Evolutionary conservation across 768 basidiomycete species (phyloP).

Genomic region (Leucosporidium scottii): DNA sequence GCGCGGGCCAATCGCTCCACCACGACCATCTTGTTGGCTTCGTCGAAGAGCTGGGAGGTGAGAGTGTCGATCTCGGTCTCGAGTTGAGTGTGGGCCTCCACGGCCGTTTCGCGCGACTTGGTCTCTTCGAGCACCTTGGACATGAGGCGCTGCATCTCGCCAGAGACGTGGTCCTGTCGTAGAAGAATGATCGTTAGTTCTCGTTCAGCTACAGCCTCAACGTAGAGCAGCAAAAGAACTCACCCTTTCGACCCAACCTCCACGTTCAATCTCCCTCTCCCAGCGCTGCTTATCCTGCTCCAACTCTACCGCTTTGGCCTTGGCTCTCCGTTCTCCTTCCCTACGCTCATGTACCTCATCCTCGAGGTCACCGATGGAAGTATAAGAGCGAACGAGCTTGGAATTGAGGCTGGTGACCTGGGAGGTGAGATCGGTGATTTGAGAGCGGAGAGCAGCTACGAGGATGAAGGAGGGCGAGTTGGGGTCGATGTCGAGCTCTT

Average conservation of each 20-base stretch:
- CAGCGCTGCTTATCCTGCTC: slow-evolving; percentile 81
- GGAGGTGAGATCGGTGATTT: slow-evolving; percentile 77
- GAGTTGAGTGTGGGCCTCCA: slow-evolving; percentile 64
- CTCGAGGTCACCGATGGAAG: slow-evolving; percentile 84
- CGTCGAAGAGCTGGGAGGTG: slow-evolving; percentile 76
- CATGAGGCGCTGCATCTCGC: slow-evolving; percentile 88
- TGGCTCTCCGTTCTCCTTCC: slow-evolving; percentile 54
- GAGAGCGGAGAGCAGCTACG: slow-evolving; percentile 67
- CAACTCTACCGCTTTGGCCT: slow-evolving; percentile 65
- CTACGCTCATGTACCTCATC: slow-evolving; percentile 70
- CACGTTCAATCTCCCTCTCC: slow-evolving; percentile 80
- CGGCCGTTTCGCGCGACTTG: slow-evolving; percentile 79
- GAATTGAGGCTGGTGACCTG: slow-evolving; percentile 85
- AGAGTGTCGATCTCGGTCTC: slow-evolving; percentile 94
- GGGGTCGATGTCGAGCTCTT: slow-evolving; percentile 51
- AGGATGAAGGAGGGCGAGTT: slow-evolving; percentile 60
- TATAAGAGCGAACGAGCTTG: slow-evolving; percentile 88
- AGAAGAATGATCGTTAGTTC: background rate
- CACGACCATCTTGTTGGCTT: slow-evolving; percentile 98
- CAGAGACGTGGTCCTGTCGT: slow-evolving; percentile 58
- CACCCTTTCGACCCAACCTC: slow-evolving; percentile 80
- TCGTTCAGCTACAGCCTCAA: background rate
- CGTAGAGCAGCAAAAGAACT: background rate
- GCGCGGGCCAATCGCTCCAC: slow-evolving; percentile 68
- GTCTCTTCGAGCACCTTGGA: slow-evolving; percentile 93